Evolutionary conservation across 2,329 filamentous ascomycete genomes (phyloP).

Genomic region (Fusarium denticulatum): DNA sequence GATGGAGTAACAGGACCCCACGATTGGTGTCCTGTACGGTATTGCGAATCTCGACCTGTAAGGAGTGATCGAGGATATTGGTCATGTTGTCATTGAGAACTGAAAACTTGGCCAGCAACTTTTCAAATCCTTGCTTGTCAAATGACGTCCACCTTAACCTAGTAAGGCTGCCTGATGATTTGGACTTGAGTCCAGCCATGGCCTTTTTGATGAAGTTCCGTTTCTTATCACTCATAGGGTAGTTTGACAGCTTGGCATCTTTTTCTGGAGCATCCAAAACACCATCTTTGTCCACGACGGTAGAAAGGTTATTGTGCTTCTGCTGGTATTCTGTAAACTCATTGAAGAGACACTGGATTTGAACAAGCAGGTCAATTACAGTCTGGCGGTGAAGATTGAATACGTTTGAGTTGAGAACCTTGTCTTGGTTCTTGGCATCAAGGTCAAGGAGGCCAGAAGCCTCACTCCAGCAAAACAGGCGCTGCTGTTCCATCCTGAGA

Average conservation of each 20-base stretch:
- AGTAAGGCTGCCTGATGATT: conserved; percentile 47
- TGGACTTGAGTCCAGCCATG: conserved; percentile 52
- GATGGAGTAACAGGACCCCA: conserved; percentile 58
- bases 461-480: conserved; percentile 61
- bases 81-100: conserved; percentile 60
- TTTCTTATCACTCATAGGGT: conserved; percentile 54
- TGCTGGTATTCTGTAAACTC: conserved; percentile 57
- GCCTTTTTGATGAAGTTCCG: conserved; percentile 56
- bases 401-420: conserved; percentile 57
- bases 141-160: conserved; percentile 58
- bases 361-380: conserved; percentile 59
- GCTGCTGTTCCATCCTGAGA: conserved; percentile 61
- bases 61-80: conserved; percentile 56
- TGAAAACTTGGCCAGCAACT: conserved; percentile 55
- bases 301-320: conserved; percentile 50
- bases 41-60: conserved; percentile 59
- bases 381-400: conserved; percentile 60
- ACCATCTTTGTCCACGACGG: conserved; percentile 48
- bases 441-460: conserved; percentile 59
- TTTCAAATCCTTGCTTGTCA: conserved; percentile 58
- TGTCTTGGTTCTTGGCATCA: conserved; percentile 52
- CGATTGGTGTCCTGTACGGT: conserved; percentile 60
- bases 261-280: conserved; percentile 52
- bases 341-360: conserved; percentile 58
- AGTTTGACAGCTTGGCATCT: conserved; percentile 56